Base-by-base conservation (phyloP, 495 filamentous ascomycete genomes). In the Bryoglossum gracile region DNA sequence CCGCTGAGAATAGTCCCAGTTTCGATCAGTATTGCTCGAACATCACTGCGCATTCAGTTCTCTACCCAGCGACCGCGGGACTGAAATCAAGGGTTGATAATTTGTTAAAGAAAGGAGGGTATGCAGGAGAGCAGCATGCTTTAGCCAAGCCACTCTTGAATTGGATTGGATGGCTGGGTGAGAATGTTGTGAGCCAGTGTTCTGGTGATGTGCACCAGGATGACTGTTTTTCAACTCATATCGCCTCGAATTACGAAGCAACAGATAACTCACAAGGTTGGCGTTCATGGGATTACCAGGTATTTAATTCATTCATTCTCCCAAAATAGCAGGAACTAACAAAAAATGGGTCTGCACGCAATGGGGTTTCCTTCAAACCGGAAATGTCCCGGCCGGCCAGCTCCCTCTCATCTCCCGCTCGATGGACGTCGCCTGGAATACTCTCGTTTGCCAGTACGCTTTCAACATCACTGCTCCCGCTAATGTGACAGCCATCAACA, bases 361-460 rank as follows among this genome's bases (percentile, higher is more conserved):
- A 65, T 89, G 83, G 83, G 85, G 84, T 25, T 88, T 74, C 63
- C 72, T 85, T 19, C 72, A 76, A 55, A 83, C 81, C 4, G 84
- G 84, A 49, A 73, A 76, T 21, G 76, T 78, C 1, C 83, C 84
- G 0, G 33, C 54, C 0, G 56, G 66, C 51, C 73, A 80, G 50
- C 70, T 76, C 0, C 80, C 85, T 0, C 57, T 89, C 4, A 71
- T 87, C 47, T 86, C 82, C 6, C 79, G 83, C 6, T 69, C 73
- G 1, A 68, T 84, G 48, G 70, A 75, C 55, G 48, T 86, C 0
- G 60, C 71, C 9, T 84, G 76, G 60, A 50, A 65, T 3, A 68
- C 70, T 4, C 18, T 69, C 2, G 65, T 77, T 53, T 88, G 84
- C 68, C 54, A 62, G 2, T 58, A 70, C 8, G 73, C 74, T 3